Evolutionary conservation across 83 land plant species (phyloP).

Genomic region (Picea abies): DNA sequence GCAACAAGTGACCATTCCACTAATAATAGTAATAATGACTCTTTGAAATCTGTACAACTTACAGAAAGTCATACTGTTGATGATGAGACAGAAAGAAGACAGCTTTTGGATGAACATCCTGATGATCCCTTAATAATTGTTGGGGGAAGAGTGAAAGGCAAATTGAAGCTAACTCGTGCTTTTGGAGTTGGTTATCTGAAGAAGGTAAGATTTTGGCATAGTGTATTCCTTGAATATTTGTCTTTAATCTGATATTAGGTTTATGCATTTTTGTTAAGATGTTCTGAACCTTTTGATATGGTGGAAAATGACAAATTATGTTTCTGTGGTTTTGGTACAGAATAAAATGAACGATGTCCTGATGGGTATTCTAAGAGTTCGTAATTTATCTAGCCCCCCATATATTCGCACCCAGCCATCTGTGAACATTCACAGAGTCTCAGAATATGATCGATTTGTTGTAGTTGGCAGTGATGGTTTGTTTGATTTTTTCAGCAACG

Average conservation of each 20-base stretch:
- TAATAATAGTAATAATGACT: background rate
- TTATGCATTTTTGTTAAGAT: background rate
- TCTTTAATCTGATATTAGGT: background rate
- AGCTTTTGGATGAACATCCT: conserved; percentile 71
- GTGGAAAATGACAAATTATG: background rate
- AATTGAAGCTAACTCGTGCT: conserved; percentile 88
- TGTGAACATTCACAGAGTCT: conserved; percentile 48
- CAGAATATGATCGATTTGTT: conserved; percentile 76
- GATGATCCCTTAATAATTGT: conserved; percentile 68
- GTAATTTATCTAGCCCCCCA: conserved; percentile 74
- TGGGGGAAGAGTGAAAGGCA: conserved; percentile 83
- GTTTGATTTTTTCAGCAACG: conserved; percentile 86
- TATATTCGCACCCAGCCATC: conserved; percentile 65
- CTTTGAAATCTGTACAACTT: conserved; percentile 52
- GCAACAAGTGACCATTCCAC: conserved; percentile 39
- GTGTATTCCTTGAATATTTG: conserved; percentile 4
- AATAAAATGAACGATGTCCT: conserved; percentile 73
- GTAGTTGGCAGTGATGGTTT: conserved; percentile 85
- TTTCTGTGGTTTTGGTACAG: conserved; percentile 35
- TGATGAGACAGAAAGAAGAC: conserved; percentile 51
- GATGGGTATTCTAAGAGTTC: conserved; percentile 84
- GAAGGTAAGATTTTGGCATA: conserved; percentile 45
- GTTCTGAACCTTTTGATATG: conserved; percentile 1
- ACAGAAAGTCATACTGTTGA: conserved; percentile 72
- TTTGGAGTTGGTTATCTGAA: conserved; percentile 96